phyloP scores from a whole-genome alignment of 208 protist genomes.

The Trypanosoma mega region DNA sequence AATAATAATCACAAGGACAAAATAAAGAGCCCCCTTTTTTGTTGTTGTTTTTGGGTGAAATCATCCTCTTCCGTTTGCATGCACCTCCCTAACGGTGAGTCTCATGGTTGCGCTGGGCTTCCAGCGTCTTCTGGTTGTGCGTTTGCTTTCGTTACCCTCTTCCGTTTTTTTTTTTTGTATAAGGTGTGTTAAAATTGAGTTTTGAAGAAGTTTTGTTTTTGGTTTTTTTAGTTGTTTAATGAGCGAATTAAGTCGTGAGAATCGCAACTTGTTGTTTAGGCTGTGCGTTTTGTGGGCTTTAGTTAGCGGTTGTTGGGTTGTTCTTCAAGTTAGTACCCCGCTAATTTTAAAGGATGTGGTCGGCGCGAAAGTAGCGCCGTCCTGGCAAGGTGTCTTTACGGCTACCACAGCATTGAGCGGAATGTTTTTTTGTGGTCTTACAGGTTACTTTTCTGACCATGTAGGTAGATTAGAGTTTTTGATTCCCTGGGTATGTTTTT shows the following conservation, averaged over 20 bases:
- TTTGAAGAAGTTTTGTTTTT: constrained; percentile 6
- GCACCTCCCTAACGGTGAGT: too few relatives aligned
- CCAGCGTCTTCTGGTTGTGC: too few relatives aligned
- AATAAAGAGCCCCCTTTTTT: too few relatives aligned
- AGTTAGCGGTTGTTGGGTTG: constrained; percentile 13
- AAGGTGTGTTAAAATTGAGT: not conserved
- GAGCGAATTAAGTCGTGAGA: too few relatives aligned
- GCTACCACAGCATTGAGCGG: constrained; percentile 38
- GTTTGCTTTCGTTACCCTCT: too few relatives aligned
- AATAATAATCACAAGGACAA: too few relatives aligned
- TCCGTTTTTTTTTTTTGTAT: too few relatives aligned
- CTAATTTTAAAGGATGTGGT: constrained; percentile 47
- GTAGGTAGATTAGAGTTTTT: constrained; percentile 33
- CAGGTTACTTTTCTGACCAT: constrained; percentile 39
- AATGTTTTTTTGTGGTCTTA: constrained; percentile 32
- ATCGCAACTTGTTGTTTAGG: constrained; percentile 3
- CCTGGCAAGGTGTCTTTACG: constrained; percentile 44
- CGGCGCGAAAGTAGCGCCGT: constrained; percentile 20
- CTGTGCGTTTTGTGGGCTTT: constrained; percentile 27
- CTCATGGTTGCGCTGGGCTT: too few relatives aligned
- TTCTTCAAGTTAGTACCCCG: constrained; percentile 25
- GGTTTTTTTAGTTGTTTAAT: constrained; percentile 9
- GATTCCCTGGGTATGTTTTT: constrained; percentile 36
- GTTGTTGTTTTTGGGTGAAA: too few relatives aligned
- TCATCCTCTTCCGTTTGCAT: too few relatives aligned